A percentile compares a stretch with the other conserved stretches of the same genome.
phyloP scores from a whole-genome alignment of 2,329 filamentous ascomycete genomes.

The Chaetomiaceae sp. region DNA sequence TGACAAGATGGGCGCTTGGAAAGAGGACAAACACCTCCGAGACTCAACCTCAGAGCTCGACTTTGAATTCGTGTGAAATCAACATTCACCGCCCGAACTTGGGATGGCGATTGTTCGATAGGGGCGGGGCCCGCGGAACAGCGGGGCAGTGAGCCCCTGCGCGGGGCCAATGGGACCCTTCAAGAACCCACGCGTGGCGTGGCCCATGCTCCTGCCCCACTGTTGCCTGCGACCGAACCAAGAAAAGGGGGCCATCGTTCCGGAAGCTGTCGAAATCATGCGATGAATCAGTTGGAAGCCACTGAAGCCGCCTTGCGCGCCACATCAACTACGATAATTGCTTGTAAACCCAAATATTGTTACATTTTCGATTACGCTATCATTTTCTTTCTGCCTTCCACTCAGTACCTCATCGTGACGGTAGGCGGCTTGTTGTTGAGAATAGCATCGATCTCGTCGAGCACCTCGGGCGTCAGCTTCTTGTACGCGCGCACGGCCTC shows the following conservation, averaged over 20 bases:
- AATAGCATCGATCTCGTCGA: conserved; percentile 54
- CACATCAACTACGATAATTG: too few relatives aligned
- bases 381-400: background rate
- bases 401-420: conserved; percentile 33
- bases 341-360: too few relatives aligned
- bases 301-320: too few relatives aligned
- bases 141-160: background rate
- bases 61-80: too few relatives aligned
- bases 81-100: conserved; percentile 8
- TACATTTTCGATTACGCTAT: background rate
- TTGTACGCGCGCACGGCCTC: conserved; percentile 46
- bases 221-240: conserved; percentile 1
- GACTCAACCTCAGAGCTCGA: too few relatives aligned
- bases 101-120: too few relatives aligned
- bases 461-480: conserved; percentile 52
- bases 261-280: conserved; percentile 12
- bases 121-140: too few relatives aligned
- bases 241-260: conserved; percentile 18
- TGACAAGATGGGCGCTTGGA: conserved; percentile 1
- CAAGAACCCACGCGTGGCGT: background rate
- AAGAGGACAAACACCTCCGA: background rate
- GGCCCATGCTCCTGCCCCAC: conserved; percentile 2
- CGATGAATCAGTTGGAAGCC: too few relatives aligned
- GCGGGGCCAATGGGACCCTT: conserved; percentile 7
- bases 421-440: conserved; percentile 52